phyloP scores from a whole-genome alignment of 2,329 filamentous ascomycete genomes.

The Daldinia sp. region DNA sequence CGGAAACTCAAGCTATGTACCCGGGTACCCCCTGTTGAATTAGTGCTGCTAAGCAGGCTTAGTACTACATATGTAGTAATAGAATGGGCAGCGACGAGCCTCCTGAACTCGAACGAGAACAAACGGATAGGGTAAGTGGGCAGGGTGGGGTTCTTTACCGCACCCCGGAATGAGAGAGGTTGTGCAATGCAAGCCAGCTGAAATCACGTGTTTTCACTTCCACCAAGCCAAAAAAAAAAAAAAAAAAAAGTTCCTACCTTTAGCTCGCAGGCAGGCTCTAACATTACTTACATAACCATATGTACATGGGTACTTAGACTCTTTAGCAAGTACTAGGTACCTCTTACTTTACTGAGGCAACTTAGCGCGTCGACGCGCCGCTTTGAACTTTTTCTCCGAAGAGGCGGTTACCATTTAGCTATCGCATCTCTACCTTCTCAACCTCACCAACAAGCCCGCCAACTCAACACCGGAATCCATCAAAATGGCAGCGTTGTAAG shows the following conservation, averaged over 20 bases:
- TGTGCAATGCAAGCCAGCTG: not conserved
- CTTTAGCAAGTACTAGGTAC: not conserved
- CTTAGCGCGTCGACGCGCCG: constrained; percentile 37
- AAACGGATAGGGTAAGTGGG: constrained; percentile 3
- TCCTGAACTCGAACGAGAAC: constrained; percentile 10
- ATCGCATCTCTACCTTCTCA: constrained; percentile 11
- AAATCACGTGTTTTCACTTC: constrained; percentile 39
- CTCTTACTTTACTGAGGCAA: constrained; percentile 11
- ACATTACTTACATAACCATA: too few species aligned
- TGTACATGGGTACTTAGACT: not conserved
- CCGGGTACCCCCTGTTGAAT: constrained; percentile 13
- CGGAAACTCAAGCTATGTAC: constrained; percentile 33
- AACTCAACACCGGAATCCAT: constrained; percentile 9
- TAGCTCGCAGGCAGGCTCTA: not conserved
- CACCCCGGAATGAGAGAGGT: constrained; percentile 4
- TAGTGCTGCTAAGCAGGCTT: not conserved
- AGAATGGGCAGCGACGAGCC: constrained; percentile 25
- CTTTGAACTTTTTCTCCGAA: constrained; percentile 29
- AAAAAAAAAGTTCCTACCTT: constrained; percentile 11
- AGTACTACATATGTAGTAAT: not conserved
- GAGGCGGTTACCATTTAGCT: constrained; percentile 17
- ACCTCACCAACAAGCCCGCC: constrained; percentile 11
- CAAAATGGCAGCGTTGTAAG: constrained; percentile 50
- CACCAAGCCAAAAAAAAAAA: constrained; percentile 29
- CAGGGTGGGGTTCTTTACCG: not conserved